Evolutionary conservation across 192 early-diverging fungal genomes (phyloP).

Genomic region (Coemansia sp.): DNA sequence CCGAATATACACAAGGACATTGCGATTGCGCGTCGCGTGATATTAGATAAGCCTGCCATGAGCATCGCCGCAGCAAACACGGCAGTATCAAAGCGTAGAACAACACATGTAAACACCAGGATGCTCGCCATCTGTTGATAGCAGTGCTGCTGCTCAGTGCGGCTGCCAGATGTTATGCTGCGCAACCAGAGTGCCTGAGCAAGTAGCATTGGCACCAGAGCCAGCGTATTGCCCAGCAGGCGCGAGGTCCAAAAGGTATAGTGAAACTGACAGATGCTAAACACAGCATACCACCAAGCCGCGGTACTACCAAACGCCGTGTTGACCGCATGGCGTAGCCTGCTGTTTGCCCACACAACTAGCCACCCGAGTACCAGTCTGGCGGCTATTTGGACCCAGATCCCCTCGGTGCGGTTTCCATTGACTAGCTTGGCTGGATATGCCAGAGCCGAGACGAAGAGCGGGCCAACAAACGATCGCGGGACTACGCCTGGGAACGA

Average conservation of each 20-base stretch:
- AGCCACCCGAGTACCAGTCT: slow-evolving; percentile 55
- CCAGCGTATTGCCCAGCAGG: slow-evolving; percentile 86
- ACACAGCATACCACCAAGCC: slow-evolving; percentile 44
- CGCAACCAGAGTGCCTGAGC: slow-evolving; percentile 56
- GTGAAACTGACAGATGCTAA: slow-evolving; percentile 82
- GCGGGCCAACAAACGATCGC: slow-evolving; percentile 86
- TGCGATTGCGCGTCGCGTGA: slow-evolving; percentile 18
- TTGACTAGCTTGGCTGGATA: slow-evolving; percentile 32
- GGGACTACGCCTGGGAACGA: slow-evolving; percentile 96
- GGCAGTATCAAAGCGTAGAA: slow-evolving; percentile 63
- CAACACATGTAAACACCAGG: slow-evolving; percentile 45
- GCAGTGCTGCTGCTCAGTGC: not conserved
- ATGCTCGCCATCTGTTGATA: slow-evolving; percentile 24
- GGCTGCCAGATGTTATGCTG: slow-evolving; percentile 7
- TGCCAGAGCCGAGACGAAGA: slow-evolving; percentile 55
- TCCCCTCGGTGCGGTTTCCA: slow-evolving; percentile 10
- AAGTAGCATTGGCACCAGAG: slow-evolving; percentile 63
- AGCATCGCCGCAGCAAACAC: slow-evolving; percentile 57
- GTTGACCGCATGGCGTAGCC: slow-evolving; percentile 55
- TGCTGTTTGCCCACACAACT: slow-evolving; percentile 55
- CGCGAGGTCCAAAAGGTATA: slow-evolving; percentile 85
- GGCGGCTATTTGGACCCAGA: slow-evolving; percentile 20
- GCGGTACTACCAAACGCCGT: slow-evolving; percentile 58
- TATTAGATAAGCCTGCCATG: slow-evolving; percentile 4
- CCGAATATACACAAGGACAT: not conserved